These are phyloP conservation scores for Lactarius pseudohatsudake DNA, from an alignment of 768 basidiomycete species.

Conservation along the genomic window DNA sequence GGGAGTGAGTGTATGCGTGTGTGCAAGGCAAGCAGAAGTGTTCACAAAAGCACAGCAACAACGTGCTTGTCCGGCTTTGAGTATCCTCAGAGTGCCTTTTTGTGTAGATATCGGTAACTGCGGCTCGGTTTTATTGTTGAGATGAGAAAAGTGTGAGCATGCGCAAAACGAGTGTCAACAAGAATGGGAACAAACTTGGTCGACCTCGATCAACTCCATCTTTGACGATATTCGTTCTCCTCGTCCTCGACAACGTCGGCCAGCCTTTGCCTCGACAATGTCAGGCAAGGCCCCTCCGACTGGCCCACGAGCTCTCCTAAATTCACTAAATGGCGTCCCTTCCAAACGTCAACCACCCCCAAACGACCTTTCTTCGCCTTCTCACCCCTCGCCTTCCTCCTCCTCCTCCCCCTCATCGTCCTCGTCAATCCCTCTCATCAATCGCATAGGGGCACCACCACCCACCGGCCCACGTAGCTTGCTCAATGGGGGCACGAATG, in stretches of 20 bases:
- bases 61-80: not conserved
- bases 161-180: conserved; percentile 27
- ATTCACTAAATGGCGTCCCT: conserved; percentile 39
- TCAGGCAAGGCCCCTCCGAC: conserved; percentile 77
- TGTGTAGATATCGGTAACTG: not conserved
- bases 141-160: conserved; percentile 1
- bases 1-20: not conserved
- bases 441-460: conserved; percentile 52
- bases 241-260: conserved; percentile 25
- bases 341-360: conserved; percentile 28
- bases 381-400: conserved; percentile 33
- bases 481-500: conserved; percentile 37
- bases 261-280: conserved; percentile 43
- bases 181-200: conserved; percentile 10
- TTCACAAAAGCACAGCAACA: conserved; percentile 4
- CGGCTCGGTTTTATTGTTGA: not conserved
- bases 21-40: not conserved
- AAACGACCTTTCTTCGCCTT: conserved; percentile 24
- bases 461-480: conserved; percentile 70
- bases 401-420: conserved; percentile 35
- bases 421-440: conserved; percentile 36
- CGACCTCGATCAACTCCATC: conserved; percentile 17
- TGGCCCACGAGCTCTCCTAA: conserved; percentile 68
- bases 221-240: conserved; percentile 18
- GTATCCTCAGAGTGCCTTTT: not conserved